Evolutionary conservation across 805 yeast genomes (phyloP), one percentile per base, ranked within the genome.

Genomic region (Jamesozyma gamospora): DNA sequence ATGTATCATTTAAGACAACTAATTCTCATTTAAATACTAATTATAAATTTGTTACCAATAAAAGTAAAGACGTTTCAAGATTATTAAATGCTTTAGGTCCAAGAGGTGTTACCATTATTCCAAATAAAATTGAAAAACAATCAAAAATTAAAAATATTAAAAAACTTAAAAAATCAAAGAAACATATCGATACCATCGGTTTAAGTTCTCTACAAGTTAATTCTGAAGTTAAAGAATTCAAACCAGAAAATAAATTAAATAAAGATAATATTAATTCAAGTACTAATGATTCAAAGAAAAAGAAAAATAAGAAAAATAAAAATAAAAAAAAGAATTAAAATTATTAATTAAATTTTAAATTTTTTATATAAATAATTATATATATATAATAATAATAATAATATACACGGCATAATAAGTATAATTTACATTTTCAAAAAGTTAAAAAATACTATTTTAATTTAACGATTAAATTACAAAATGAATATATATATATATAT

Each of bases 81-180:
- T 54, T 86, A 17, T 63, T 83, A 55, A 73, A 83, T 36, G 81
- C 83, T 6, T 53, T 86, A 35, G 94, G 94, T 0, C 87, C 87
- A 4, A 64, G 69, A 39, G 79, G 79, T 4, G 80, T 78, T 37
- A 45, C 61, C 13, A 44, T 58, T 11, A 44, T 46, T 15, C 47
- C 51, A n/a, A 50, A 50, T 3, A 50, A 45, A 39, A 45, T 58
- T 16, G 57, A 49, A 39, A 55, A 49, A 41, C 40, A 38, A 21
- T 43, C 36, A 12, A 35, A 18, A 17, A 39, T 34, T n/a, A 37
- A 33, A 17, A 44, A 41, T 19, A 32, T 38, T 32, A 39, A 34
- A 32, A 39, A 40, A 28, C 35, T 34, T 28, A 41, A 41, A 26
- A 38, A 42, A 32, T 28, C 40, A n/a, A 31, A 35, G 6, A 37